phyloP scores from a whole-genome alignment of 345 rosid species.

The Camelina neglecta region DNA sequence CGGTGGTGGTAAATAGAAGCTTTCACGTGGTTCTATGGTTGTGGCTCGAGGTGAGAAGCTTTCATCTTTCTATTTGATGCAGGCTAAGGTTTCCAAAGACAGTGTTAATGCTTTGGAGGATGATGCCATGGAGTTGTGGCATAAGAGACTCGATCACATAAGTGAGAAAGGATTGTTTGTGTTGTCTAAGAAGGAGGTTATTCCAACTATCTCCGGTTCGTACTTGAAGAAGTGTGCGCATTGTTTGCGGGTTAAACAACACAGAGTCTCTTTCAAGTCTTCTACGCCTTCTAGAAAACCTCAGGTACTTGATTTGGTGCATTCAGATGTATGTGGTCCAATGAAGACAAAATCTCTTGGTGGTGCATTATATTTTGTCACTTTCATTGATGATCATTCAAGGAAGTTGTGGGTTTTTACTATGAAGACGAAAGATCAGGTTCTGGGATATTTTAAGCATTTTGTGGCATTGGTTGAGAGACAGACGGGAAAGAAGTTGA shows the following conservation, averaged over 20 bases:
- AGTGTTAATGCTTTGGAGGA: background rate
- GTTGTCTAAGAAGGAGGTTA: background rate
- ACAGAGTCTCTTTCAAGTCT: background rate
- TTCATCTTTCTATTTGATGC: background rate
- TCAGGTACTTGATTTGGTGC: background rate
- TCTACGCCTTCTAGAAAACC: background rate
- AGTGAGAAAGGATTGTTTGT: background rate
- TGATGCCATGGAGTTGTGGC: background rate
- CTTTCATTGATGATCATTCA: background rate
- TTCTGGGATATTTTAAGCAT: conserved; percentile 6
- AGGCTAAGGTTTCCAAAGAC: background rate
- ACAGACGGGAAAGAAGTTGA: background rate
- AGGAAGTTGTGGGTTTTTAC: background rate
- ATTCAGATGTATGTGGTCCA: background rate
- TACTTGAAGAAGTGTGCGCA: background rate
- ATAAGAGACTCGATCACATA: background rate
- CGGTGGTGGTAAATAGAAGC: too few relatives aligned
- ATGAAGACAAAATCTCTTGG: background rate
- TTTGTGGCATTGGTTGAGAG: conserved; percentile 20
- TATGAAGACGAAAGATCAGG: background rate
- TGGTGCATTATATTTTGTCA: background rate
- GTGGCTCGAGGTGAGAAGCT: too few relatives aligned
- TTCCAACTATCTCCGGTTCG: background rate
- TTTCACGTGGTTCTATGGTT: too few relatives aligned
- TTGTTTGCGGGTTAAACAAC: background rate